phyloP scores from a whole-genome alignment of 352 stramenopile genomes.

The Globisporangium parvum region DNA sequence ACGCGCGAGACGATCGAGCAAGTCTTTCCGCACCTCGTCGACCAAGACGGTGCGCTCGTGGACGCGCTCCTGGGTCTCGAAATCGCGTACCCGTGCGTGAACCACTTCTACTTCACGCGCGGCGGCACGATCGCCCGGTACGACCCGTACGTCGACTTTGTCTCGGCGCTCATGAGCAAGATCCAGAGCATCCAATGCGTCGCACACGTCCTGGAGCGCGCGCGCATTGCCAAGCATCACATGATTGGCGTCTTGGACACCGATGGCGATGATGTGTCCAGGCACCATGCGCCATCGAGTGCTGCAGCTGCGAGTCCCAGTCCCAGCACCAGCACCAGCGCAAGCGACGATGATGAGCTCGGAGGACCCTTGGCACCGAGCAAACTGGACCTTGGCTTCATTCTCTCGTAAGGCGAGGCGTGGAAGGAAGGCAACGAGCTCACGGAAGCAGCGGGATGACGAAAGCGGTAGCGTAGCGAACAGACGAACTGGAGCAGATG shows the following conservation, averaged over 20 bases:
- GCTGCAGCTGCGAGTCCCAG: background rate
- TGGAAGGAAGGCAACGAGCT: too few species aligned
- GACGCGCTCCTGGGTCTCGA: conserved; percentile 37
- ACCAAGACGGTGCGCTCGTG: conserved; percentile 22
- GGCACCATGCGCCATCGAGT: background rate
- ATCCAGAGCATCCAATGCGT: conserved; percentile 25
- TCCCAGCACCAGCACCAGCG: background rate
- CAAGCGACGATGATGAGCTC: background rate
- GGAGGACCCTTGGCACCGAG: too few species aligned
- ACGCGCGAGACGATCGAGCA: conserved; percentile 44
- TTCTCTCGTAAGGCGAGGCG: conserved; percentile 12
- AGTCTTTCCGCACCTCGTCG: conserved; percentile 40
- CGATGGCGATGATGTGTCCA: too few species aligned
- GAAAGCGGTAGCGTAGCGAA: too few species aligned
- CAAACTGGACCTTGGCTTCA: conserved; percentile 1
- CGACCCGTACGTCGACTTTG: conserved; percentile 32
- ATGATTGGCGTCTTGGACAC: conserved; percentile 27
- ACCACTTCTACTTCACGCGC: conserved; percentile 37
- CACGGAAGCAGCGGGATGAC: too few species aligned
- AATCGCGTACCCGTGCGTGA: conserved; percentile 36
- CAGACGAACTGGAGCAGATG: too few species aligned
- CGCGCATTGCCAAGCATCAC: conserved; percentile 34
- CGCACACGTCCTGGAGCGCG: conserved; percentile 23
- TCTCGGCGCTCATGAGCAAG: conserved; percentile 21
- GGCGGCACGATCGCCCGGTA: conserved; percentile 40